A percentile compares a stretch with the other conserved stretches of the same genome.
phyloP scores from a whole-genome alignment of 1,139 yeast genomes.

The Blastobotrys buckinghamii region DNA sequence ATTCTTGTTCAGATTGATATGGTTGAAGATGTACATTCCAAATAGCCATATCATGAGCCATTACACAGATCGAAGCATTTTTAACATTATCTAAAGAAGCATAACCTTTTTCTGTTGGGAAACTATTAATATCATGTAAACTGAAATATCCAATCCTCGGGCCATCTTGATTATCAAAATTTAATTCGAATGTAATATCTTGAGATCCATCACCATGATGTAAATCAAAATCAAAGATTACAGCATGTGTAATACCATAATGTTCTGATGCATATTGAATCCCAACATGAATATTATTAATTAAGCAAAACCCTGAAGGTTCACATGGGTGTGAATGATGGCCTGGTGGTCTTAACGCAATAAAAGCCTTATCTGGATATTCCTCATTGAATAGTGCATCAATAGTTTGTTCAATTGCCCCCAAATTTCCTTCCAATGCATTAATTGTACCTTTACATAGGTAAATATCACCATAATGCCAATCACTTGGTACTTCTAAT shows the following conservation, averaged over 20 bases:
- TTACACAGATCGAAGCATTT: slow-evolving; percentile 76
- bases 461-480: slow-evolving; percentile 85
- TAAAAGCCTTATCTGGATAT: slow-evolving; percentile 54
- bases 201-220: slow-evolving; percentile 95
- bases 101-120: slow-evolving; percentile 76
- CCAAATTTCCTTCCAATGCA: slow-evolving; percentile 76
- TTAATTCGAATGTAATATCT: slow-evolving; percentile 79
- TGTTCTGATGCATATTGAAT: slow-evolving; percentile 68
- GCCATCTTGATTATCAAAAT: slow-evolving; percentile 5
- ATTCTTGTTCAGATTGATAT: slow-evolving; percentile 57
- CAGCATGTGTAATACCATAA: slow-evolving; percentile 72
- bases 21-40: slow-evolving; percentile 82
- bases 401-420: slow-evolving; percentile 69
- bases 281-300: slow-evolving; percentile 79
- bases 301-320: slow-evolving; percentile 83
- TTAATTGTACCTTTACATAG: slow-evolving; percentile 59
- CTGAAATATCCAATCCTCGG: slow-evolving; percentile 68
- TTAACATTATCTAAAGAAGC: slow-evolving; percentile 67
- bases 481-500: slow-evolving; percentile 71
- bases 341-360: slow-evolving; percentile 78
- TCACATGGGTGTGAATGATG: slow-evolving; percentile 83
- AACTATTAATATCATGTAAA: slow-evolving; percentile 78
- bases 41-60: slow-evolving; percentile 68
- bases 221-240: slow-evolving; percentile 73
- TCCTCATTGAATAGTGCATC: slow-evolving; percentile 44